Base-by-base conservation (phyloP, 2,329 filamentous ascomycete species). In the Plectosphaerella plurivora region DNA sequence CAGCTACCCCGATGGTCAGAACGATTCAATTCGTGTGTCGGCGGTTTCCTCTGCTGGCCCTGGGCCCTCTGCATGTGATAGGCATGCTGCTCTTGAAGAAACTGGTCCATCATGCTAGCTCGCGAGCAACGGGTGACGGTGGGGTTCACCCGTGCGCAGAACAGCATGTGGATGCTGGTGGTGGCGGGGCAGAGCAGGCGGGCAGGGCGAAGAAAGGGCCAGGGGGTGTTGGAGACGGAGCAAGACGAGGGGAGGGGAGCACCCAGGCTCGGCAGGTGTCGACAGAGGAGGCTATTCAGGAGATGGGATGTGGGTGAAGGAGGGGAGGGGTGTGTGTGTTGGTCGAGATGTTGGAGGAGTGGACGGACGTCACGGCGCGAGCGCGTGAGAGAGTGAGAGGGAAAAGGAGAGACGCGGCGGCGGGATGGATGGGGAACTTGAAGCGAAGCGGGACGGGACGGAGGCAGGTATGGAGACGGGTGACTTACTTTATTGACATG, bases 1-100 rank as follows among this genome's bases (percentile, higher is more conserved):
- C 93, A 97, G 63, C 81, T 84, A 65, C 73, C 68, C 61, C 69
- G 68, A 66, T 81, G 73, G 73, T 83, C 72, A 83, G 78, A 73
- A 65, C 41, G 41, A 20, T 79, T 70, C 53, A 68, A 47, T n/a
- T 52, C 49, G 51, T 53, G 51, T 35, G 54, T 50, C 12, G 56
- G 52, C 24, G 53, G 51, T 28, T 58, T 66, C 45, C 60, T 60
- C 56, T 61, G 28, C 28, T 33, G 66, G 45, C 59, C 61, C 56
- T 61, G 67, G 50, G 65, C 66, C 55, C 67, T 70, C 54, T 67
- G 69, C 52, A 75, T 68, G 49, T 70, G 67, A 52, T 67, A 72
- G 56, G 67, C 68, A 68, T 73, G 73, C 61, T 74, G 71, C 56
- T 73, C 69, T 61, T 73, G 70, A 56, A 69, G 58, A 47, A 62